phyloP scores from a whole-genome alignment of 2,329 filamentous ascomycete genomes.

The Neofusicoccum umdonicola region DNA sequence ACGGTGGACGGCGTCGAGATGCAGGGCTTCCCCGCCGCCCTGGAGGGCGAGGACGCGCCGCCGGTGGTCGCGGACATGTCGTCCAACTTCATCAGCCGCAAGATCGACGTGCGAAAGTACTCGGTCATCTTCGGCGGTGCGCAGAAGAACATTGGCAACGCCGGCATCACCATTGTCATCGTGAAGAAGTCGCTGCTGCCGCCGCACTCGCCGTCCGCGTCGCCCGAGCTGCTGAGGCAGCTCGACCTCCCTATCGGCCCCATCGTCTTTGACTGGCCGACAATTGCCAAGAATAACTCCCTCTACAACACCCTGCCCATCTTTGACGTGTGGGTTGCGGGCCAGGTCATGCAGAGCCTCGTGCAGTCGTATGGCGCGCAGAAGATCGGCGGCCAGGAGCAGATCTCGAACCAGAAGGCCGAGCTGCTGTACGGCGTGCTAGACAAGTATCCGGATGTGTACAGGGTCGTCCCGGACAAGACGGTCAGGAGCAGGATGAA shows the following conservation, averaged over 20 bases:
- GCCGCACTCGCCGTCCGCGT: constrained; percentile 55
- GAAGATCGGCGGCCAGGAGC: constrained; percentile 75
- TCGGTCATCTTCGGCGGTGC: constrained; percentile 84
- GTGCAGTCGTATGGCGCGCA: constrained; percentile 61
- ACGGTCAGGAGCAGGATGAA: constrained; percentile 84
- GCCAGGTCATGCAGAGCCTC: constrained; percentile 79
- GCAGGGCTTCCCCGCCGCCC: constrained; percentile 64
- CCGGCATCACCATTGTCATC: constrained; percentile 83
- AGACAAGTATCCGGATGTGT: constrained; percentile 71
- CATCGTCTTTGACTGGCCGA: constrained; percentile 77
- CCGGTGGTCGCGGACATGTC: constrained; percentile 91
- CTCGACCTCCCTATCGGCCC: constrained; percentile 77
- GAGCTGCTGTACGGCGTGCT: constrained; percentile 72
- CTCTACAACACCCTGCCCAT: constrained; percentile 96
- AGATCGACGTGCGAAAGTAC: constrained; percentile 75
- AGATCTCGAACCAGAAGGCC: constrained; percentile 71
- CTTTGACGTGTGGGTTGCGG: constrained; percentile 88
- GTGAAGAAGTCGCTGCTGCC: constrained; percentile 76
- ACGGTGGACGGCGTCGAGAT: constrained; percentile 94
- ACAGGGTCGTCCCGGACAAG: constrained; percentile 74
- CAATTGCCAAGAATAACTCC: constrained; percentile 86
- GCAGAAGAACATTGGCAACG: constrained; percentile 88
- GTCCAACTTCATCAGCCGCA: constrained; percentile 85
- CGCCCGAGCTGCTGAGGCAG: constrained; percentile 66
- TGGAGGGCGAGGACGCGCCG: constrained; percentile 62